Evolutionary conservation across 495 filamentous ascomycete species (phyloP).

Genomic region (Penicillium goetzii): DNA sequence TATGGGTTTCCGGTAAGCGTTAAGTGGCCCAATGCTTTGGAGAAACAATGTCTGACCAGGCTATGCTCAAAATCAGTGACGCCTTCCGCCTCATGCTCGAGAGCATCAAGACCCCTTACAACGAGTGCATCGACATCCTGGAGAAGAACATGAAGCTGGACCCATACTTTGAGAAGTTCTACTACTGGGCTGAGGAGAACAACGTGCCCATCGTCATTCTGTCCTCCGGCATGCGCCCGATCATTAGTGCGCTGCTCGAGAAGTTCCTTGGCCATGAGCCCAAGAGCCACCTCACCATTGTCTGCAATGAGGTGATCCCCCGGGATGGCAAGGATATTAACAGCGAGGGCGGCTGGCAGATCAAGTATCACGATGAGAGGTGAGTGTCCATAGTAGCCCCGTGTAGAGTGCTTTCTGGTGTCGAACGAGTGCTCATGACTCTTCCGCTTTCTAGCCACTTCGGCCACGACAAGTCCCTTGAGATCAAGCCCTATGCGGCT

Average conservation of each 20-base stretch:
- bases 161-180: constrained; percentile 83
- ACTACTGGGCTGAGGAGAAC: constrained; percentile 73
- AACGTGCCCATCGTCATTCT: constrained; percentile 92
- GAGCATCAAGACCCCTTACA: constrained; percentile 74
- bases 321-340: constrained; percentile 74
- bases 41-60: neutral
- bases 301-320: constrained; percentile 77
- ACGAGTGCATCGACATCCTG: constrained; percentile 75
- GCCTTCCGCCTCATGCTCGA: constrained; percentile 88
- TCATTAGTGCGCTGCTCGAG: constrained; percentile 81
- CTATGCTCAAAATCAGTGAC: constrained; percentile 51
- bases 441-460: constrained; percentile 59
- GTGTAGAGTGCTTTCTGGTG: neutral
- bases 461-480: constrained; percentile 91
- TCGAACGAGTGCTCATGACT: neutral
- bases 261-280: constrained; percentile 73
- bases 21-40: neutral
- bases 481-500: constrained; percentile 80
- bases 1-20: constrained; percentile 67
- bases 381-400: constrained; percentile 30
- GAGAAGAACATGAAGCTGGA: constrained; percentile 85
- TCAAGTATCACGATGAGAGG: constrained; percentile 87
- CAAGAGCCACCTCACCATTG: constrained; percentile 72
- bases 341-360: constrained; percentile 79
- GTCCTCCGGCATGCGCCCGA: constrained; percentile 87